Evolutionary conservation across 495 filamentous ascomycete genomes (phyloP), one percentile per base, ranked within the genome.

Genomic region (Hypomontagnella submonticulosa): DNA sequence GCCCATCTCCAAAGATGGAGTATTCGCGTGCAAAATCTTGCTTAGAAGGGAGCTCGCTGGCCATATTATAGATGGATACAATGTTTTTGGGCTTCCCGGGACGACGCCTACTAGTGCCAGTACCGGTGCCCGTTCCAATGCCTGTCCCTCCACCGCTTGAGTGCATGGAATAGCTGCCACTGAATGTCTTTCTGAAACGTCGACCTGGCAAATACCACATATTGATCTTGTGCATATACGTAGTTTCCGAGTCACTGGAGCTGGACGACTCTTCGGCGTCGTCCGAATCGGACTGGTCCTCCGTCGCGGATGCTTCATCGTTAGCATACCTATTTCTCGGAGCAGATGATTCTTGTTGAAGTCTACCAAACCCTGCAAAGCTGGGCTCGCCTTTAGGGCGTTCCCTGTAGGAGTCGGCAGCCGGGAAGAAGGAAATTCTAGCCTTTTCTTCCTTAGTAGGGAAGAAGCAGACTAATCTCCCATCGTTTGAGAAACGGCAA

Each of bases 361-460:
- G 77, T 19, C 92, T 87, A n/a, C 92, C 93, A 79, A 97, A 97
- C 1, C 88, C 88, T 63, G 94, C 92, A 80, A 97, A 97, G 5
- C 89, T 85, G 53, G 85, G 88, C 47, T 89, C 86, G 46, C 83
- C 85, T 69, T 84, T 85, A 0, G 84, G 84, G 38, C 87, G 81
- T 18, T 88, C 88, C 66, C 81, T 85, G 59, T 86, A 84, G 41
- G 82, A 82, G 38, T 89, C 85, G 3, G 83, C 80, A 16, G 88
- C 73, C 6, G 88, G 80, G 34, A 88, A 69, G 1, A 74, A 83
- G 20, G 93, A 81, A 10, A 85, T 84, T 34, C 80, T 83, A 18
- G 88, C 83, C 61, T 86, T 89, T 54, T 92, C 89, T 70, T 89
- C 88, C 72, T 91, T 93, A 6, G 89, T 88, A 2, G 90, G 90